Evolutionary conservation across 2,329 filamentous ascomycete species (phyloP), one percentile per base, ranked within the genome.

Genomic region (Hymenoscyphus infarciens): DNA sequence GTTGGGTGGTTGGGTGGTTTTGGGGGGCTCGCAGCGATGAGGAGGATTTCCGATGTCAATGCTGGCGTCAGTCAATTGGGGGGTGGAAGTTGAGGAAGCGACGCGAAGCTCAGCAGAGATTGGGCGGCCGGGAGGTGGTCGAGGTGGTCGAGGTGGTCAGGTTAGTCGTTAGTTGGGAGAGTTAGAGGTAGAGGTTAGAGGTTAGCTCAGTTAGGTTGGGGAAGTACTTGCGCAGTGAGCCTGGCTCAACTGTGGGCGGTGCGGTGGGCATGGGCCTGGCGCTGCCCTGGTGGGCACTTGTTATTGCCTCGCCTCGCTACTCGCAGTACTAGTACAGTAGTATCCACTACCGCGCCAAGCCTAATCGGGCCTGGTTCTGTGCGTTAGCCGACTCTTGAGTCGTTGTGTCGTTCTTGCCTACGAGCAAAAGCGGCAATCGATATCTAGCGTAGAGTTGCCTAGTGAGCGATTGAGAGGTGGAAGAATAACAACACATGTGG

Each of bases 41-140:
- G 29, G 25, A 15, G 6, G 25, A 29, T 55, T 31, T 11, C 15
- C 13, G 53, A 55, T n/a, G 27, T 55, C 53, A 15, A 55, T 55
- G 29, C 53, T 33, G 11, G 53, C 53, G 29, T 55, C 15, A 33
- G 29, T 55, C 15, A 33, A 55, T 55, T 29, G 29, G 13, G 53
- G 25, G 53, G 25, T 29, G 52, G 53, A 55, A 55, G 53, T 29
- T 15, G 53, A 33, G 53, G 25, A 19, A 55, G 53, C 25, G 53
- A 56, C 27, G 54, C 54, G 54, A 56, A 56, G 54, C 54, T 56
- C 54, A 56, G 54, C 54, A 56, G 54, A 56, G 54, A 56, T 56
- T 56, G 54, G 54, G 54, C 54, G 33, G 27, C 16, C 29, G 29
- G 25, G 27, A 56, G 33, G 27, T 25, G 27, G 54, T 19, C n/a